A percentile compares a stretch with the other conserved stretches of the same genome.
Evolutionary conservation across 805 yeast species (phyloP).

Genomic region (Saturnispora kantuleensis): DNA sequence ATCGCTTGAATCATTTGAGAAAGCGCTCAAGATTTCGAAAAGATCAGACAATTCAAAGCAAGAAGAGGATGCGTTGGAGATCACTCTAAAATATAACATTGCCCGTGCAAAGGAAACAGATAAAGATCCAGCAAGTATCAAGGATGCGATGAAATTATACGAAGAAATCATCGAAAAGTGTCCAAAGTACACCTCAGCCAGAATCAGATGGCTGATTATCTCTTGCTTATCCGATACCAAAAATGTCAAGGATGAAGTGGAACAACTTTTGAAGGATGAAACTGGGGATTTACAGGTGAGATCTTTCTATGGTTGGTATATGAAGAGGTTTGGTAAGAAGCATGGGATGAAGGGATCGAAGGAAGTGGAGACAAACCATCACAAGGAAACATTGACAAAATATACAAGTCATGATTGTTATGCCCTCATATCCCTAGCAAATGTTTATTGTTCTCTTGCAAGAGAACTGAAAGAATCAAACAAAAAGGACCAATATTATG

Average conservation of each 20-base stretch:
- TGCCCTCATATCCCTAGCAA: slow-evolving; percentile 84
- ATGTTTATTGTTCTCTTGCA: slow-evolving; percentile 74
- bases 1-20: slow-evolving; percentile 45
- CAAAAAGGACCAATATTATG: slow-evolving; percentile 62
- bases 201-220: slow-evolving; percentile 57
- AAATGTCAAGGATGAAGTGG: slow-evolving; percentile 44
- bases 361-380: slow-evolving; percentile 65
- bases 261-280: slow-evolving; percentile 41
- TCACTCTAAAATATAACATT: slow-evolving; percentile 56
- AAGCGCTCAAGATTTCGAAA: slow-evolving; percentile 31
- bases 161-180: slow-evolving; percentile 42
- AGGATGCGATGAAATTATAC: slow-evolving; percentile 35
- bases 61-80: slow-evolving; percentile 18
- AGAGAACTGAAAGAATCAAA: slow-evolving; percentile 56
- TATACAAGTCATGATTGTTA: slow-evolving; percentile 82
- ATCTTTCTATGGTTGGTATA: slow-evolving; percentile 87
- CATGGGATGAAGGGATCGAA: slow-evolving; percentile 37
- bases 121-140: slow-evolving; percentile 19
- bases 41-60: slow-evolving; percentile 9
- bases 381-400: slow-evolving; percentile 73
- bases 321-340: slow-evolving; percentile 49
- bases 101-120: slow-evolving; percentile 53
- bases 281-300: slow-evolving; percentile 70
- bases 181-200: slow-evolving; percentile 70
- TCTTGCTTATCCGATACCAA: slow-evolving; percentile 42